phyloP scores from a whole-genome alignment of 164 flowering plant species.

The Magnolia officinalis region DNA sequence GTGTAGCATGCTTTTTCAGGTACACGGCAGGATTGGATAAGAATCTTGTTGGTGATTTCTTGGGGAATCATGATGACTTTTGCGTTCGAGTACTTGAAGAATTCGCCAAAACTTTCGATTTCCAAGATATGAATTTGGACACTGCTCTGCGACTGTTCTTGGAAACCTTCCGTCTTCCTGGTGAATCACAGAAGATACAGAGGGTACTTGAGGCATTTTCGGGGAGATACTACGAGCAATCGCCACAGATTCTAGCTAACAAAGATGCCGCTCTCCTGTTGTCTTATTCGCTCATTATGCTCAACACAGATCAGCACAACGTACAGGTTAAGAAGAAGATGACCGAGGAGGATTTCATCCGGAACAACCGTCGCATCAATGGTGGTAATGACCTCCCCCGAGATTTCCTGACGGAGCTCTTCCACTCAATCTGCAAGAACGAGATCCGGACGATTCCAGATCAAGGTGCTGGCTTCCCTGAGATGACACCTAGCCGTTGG shows the following conservation, averaged over 20 bases:
- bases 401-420: constrained; percentile 36
- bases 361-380: constrained; percentile 42
- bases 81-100: constrained; percentile 42
- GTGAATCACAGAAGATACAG: constrained; percentile 46
- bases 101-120: constrained; percentile 41
- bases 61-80: constrained; percentile 43
- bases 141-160: constrained; percentile 39
- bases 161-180: constrained; percentile 44
- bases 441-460: constrained; percentile 35
- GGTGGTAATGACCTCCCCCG: constrained; percentile 43
- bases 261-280: constrained; percentile 45
- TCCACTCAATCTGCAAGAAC: constrained; percentile 40
- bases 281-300: constrained; percentile 44
- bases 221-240: constrained; percentile 46
- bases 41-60: constrained; percentile 38
- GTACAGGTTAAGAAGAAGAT: constrained; percentile 48
- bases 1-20: constrained; percentile 46
- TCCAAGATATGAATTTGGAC: constrained; percentile 39
- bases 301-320: constrained; percentile 47
- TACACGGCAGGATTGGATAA: constrained; percentile 42
- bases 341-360: constrained; percentile 48
- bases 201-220: constrained; percentile 48
- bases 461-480: constrained; percentile 31
- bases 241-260: constrained; percentile 33
- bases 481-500: constrained; percentile 42